phyloP scores from a whole-genome alignment of 2,329 filamentous ascomycete species.

The Fusarium tuaranense region DNA sequence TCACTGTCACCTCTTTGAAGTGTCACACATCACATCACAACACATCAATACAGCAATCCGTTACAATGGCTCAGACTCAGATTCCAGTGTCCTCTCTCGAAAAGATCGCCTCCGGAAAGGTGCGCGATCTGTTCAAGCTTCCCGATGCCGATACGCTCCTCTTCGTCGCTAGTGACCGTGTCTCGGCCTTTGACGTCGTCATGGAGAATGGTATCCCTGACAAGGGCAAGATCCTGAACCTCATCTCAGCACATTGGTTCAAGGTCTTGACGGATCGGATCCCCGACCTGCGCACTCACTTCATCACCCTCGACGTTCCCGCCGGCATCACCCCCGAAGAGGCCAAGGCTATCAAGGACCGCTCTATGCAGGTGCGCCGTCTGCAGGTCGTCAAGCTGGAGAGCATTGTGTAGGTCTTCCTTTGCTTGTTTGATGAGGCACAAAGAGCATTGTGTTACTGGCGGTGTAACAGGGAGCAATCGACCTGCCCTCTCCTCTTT shows the following conservation, averaged over 20 bases:
- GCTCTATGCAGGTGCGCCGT: slow-evolving; percentile 82
- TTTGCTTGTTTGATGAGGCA: neutral
- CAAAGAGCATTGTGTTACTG: neutral
- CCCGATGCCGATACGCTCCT: slow-evolving; percentile 76
- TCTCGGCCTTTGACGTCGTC: slow-evolving; percentile 94
- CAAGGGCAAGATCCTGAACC: slow-evolving; percentile 66
- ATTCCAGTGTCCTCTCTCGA: slow-evolving; percentile 47
- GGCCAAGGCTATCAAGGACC: slow-evolving; percentile 64
- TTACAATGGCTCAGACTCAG: slow-evolving; percentile 32
- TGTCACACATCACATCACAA: slow-evolving; percentile 12
- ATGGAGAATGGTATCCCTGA: slow-evolving; percentile 69
- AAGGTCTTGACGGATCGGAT: slow-evolving; percentile 57
- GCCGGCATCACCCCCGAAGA: slow-evolving; percentile 57
- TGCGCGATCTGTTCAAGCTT: slow-evolving; percentile 83
- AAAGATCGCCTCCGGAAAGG: slow-evolving; percentile 69
- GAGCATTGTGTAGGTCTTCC: slow-evolving; percentile 34
- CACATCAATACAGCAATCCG: neutral
- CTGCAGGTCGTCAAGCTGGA: slow-evolving; percentile 78
- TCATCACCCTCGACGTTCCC: slow-evolving; percentile 59
- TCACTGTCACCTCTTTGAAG: slow-evolving; percentile 25
- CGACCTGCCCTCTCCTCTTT: neutral
- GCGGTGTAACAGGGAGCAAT: neutral
- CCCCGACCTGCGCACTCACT: slow-evolving; percentile 64
- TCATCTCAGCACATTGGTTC: slow-evolving; percentile 66
- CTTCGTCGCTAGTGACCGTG: slow-evolving; percentile 88